Evolutionary conservation across 331 rosid species (phyloP).

Genomic region (Telfairia occidentalis): DNA sequence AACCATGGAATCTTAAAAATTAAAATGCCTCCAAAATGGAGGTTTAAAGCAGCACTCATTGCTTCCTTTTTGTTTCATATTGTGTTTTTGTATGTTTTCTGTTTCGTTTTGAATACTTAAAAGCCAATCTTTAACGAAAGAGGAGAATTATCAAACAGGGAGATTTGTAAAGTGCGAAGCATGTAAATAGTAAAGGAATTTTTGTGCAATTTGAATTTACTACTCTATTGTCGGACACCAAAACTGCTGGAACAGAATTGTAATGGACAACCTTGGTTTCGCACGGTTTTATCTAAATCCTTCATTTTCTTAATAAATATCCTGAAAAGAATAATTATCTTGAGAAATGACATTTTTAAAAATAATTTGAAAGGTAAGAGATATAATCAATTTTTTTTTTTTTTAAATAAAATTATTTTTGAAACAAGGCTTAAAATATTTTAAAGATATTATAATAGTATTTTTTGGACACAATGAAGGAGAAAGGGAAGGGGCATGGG

Average conservation of each 20-base stretch:
- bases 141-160: neutral
- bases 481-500: no score
- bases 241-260: neutral
- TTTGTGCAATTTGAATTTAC: neutral
- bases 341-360: no score
- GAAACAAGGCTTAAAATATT: no score
- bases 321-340: no score
- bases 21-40: neutral
- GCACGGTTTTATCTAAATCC: neutral
- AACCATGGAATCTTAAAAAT: slow-evolving; percentile 8
- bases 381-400: no score
- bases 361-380: no score
- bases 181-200: neutral
- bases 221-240: neutral
- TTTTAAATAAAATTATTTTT: no score
- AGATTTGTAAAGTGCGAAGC: neutral
- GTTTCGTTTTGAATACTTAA: neutral
- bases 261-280: neutral
- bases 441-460: no score
- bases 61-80: neutral
- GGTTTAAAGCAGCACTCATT: neutral
- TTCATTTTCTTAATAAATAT: neutral
- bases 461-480: no score
- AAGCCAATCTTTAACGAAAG: slow-evolving; percentile 5
- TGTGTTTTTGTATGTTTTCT: neutral